These are phyloP conservation scores for Pseudocohnilembus persalinus DNA, from an alignment of 169 alveolate genomes.

Conservation along the genomic window DNA sequence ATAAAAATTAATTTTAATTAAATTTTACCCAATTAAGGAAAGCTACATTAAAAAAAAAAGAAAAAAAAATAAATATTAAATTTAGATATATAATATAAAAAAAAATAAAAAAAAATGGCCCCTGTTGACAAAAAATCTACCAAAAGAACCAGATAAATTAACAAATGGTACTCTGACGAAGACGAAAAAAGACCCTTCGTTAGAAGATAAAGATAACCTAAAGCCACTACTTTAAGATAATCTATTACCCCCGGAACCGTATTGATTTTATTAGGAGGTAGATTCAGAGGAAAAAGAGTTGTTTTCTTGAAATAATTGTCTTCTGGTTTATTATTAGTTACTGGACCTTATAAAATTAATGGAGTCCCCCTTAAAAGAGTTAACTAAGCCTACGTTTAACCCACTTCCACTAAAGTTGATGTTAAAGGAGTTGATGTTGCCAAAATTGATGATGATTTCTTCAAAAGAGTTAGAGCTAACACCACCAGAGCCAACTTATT, in stretches of 20 bases:
- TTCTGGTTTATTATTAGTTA: conserved; percentile 94
- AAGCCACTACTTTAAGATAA: conserved; percentile 61
- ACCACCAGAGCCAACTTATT: conserved; percentile 54
- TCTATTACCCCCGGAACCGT: conserved; percentile 92
- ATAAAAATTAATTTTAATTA: no score
- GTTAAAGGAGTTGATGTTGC: conserved; percentile 72
- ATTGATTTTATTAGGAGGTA: conserved; percentile 94
- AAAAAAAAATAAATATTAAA: no score
- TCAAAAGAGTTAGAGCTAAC: conserved; percentile 57
- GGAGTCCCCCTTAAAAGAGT: conserved; percentile 98
- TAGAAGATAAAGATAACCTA: conserved; percentile 44
- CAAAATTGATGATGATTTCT: conserved; percentile 63
- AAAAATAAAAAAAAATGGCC: background rate
- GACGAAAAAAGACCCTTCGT: conserved; percentile 61
- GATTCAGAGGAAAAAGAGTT: conserved; percentile 97
- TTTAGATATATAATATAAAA: no score
- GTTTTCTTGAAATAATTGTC: conserved; percentile 94
- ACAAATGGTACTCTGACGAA: conserved; percentile 66
- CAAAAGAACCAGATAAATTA: background rate
- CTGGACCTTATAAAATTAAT: conserved; percentile 96
- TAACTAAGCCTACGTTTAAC: conserved; percentile 94
- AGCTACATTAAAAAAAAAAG: no score
- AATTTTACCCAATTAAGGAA: no score
- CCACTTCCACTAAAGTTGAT: conserved; percentile 93
- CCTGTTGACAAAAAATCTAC: background rate